Base-by-base conservation (phyloP, 192 early-diverging fungal genomes). In the Diversispora epigaea region DNA sequence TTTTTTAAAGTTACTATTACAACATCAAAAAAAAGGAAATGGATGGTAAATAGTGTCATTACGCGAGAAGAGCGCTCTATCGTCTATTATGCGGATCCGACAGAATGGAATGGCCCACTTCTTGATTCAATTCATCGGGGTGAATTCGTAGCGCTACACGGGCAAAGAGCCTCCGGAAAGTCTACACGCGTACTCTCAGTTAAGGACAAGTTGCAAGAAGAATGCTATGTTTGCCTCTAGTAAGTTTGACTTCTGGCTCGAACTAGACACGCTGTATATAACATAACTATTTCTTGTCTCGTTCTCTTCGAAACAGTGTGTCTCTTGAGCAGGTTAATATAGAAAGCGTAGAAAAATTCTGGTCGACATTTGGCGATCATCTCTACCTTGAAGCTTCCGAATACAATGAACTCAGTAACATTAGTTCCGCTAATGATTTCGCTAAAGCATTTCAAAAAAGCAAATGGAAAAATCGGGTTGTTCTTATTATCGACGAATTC, bases 131-230 rank as follows among this genome's bases (percentile, higher is more conserved):
- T 76, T 39, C 19, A 45, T 56, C 52, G 68, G 17, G 66, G 75
- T 11, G 66, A 76, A 56, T 76, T 76, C 25, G 47, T 68, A 55
- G 66, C 66, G 32, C 49, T 76, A 68, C 22, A 76, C 57, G 75
- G 75, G 7, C 22, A 64, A 54, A 4, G 75, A 52, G 75, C 75
- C 75, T 76, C 65, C 12, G 75, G 75, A n/a, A 76, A 76, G 49
- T 76, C 75, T 76, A 68, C 66, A 14, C 75, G 75, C 40, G 75
- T 76, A 49, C 45, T 66, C n/a, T 52, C 54, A 69, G 15, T 50
- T 68, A 25, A 60, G 65, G 75, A 76, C 10, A n/a, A 76, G 66
- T 69, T 76, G n/a, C 7, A 58, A n/a, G 21, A 7, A 0, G 1
- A 72, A 72, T n/a, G 54, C 39, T 47, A 58, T 69, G 17, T 68